phyloP scores from a whole-genome alignment of 2,329 filamentous ascomycete genomes.

The Phaeophleospora eucalypticola region DNA sequence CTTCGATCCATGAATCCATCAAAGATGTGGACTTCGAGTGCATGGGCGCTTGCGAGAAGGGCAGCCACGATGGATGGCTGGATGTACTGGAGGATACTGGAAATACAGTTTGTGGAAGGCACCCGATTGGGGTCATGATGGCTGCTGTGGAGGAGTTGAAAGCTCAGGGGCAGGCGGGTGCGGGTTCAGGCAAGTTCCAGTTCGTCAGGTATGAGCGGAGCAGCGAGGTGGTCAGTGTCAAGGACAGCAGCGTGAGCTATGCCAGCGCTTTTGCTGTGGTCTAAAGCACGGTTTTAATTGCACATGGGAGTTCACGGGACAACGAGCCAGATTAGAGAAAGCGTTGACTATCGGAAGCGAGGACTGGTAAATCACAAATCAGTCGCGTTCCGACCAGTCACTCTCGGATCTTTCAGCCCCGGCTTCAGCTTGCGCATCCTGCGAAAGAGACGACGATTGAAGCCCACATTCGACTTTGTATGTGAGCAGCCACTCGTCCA shows the following conservation, averaged over 20 bases:
- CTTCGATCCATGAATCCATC: conserved; percentile 79
- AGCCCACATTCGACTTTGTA: too few relatives aligned
- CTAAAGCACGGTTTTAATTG: too few relatives aligned
- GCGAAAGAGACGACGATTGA: too few relatives aligned
- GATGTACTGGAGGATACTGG: conserved; percentile 65
- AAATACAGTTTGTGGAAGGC: conserved; percentile 91
- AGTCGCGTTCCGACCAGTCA: too few relatives aligned
- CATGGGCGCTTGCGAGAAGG: conserved; percentile 79
- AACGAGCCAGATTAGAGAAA: too few relatives aligned
- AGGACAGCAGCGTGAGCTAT: conserved; percentile 89
- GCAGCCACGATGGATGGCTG: conserved; percentile 66
- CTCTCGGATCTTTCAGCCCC: too few relatives aligned
- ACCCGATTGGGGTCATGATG: conserved; percentile 92
- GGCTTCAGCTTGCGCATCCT: too few relatives aligned
- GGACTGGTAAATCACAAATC: too few relatives aligned
- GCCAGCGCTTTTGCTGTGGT: conserved; percentile 84
- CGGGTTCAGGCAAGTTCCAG: conserved; percentile 51
- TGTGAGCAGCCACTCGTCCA: too few relatives aligned
- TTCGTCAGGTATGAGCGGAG: conserved; percentile 88
- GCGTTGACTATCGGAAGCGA: too few relatives aligned
- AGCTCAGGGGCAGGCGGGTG: conserved; percentile 26
- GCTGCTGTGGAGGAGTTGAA: conserved; percentile 69
- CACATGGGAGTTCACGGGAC: too few relatives aligned
- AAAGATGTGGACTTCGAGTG: conserved; percentile 71
- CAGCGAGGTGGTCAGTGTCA: conserved; percentile 61